Conservation (phyloP, 805 yeast species). For the Wickerhamiella siamensis region DNA sequence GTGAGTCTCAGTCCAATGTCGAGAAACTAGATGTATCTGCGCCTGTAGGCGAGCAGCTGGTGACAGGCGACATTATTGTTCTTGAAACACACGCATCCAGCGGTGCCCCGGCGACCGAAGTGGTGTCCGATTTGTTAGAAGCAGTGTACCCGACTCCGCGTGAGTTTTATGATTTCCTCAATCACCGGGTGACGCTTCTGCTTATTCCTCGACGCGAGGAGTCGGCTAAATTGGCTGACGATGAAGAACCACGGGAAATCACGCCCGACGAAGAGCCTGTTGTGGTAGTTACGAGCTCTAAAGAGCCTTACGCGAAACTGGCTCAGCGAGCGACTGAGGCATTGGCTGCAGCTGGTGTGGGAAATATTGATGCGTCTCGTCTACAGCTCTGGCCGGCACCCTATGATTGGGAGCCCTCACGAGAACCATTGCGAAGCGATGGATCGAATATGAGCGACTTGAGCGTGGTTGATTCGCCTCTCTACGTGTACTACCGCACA, state of each 20-base stretch:
- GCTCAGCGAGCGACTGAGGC: constrained; percentile 44
- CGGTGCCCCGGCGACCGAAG: background rate
- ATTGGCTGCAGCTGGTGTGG: too few relatives aligned
- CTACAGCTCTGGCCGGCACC: constrained; percentile 49
- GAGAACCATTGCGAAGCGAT: constrained; percentile 4
- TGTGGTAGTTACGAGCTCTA: constrained; percentile 52
- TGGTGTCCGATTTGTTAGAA: background rate
- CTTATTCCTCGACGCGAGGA: constrained; percentile 2
- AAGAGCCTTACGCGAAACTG: constrained; percentile 43
- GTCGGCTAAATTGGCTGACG: constrained; percentile 16
- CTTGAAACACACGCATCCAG: constrained; percentile 16
- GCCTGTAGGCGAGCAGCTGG: constrained; percentile 7
- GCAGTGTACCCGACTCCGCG: constrained; percentile 4
- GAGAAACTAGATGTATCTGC: background rate
- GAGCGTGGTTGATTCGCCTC: constrained; percentile 6
- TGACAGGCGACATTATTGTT: constrained; percentile 26
- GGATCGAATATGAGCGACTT: constrained; percentile 11
- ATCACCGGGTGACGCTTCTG: constrained; percentile 19
- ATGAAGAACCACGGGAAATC: background rate
- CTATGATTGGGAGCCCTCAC: constrained; percentile 2
- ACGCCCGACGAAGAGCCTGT: constrained; percentile 5
- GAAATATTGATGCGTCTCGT: constrained; percentile 44
- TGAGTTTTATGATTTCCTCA: constrained; percentile 24
- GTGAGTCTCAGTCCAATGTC: background rate
- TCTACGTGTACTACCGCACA: constrained; percentile 52